Percentiles rank a stretch among this genome's conserved stretches.
phyloP scores from a whole-genome alignment of 177 flowering plant species.

The Vitis hybrid region DNA sequence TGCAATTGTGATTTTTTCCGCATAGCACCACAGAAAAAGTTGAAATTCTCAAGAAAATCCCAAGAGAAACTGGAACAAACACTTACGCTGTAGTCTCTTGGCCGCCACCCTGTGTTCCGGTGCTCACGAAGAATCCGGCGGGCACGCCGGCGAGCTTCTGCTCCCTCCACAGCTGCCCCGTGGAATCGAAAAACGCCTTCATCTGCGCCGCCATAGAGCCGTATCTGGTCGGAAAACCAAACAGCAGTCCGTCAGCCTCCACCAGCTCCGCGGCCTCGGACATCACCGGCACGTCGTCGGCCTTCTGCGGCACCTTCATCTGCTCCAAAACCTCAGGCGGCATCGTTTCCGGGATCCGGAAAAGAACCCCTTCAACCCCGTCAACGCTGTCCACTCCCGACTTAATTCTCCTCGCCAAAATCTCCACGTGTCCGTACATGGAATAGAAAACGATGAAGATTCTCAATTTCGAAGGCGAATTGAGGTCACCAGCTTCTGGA shows the following conservation, averaged over 20 bases:
- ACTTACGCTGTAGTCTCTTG: conserved; percentile 97
- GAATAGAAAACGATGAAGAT: conserved; percentile 81
- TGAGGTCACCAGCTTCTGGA: no score
- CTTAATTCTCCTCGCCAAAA: conserved; percentile 74
- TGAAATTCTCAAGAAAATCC: no score
- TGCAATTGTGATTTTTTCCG: no score
- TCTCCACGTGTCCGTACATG: conserved; percentile 91
- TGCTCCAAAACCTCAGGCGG: conserved; percentile 55
- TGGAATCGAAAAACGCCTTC: conserved; percentile 95
- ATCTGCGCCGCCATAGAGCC: conserved; percentile 96
- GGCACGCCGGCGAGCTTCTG: conserved; percentile 92
- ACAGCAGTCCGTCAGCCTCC: conserved; percentile 76
- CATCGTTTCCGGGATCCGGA: conserved; percentile 74
- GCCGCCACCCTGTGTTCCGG: conserved; percentile 98
- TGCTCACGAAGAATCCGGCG: conserved; percentile 94
- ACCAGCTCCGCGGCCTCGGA: conserved; percentile 54
- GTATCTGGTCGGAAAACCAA: conserved; percentile 95
- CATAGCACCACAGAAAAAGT: no score
- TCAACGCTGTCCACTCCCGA: conserved; percentile 75
- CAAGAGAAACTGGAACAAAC: background rate
- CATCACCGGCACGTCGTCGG: conserved; percentile 52
- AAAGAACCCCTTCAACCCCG: conserved; percentile 69
- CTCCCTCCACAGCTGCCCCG: conserved; percentile 83
- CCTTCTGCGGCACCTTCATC: conserved; percentile 75
- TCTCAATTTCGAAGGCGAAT: conserved; percentile 30